Evolutionary conservation across 306 rosid genomes (phyloP), one percentile per base, ranked within the genome.

Genomic region (Rosa chinensis): DNA sequence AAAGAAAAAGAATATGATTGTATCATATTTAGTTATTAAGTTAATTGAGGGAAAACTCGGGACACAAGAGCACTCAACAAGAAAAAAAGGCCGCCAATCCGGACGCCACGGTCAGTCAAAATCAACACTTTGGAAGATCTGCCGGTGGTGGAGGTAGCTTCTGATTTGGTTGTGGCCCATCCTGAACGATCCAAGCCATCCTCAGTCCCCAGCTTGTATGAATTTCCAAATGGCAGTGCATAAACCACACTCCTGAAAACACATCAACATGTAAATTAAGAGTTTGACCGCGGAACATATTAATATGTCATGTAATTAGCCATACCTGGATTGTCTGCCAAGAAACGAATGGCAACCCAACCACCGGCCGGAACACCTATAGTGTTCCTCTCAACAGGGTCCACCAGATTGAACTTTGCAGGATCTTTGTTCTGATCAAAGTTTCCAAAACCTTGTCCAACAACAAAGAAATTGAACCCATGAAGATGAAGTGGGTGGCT

Each of bases 151-250:
- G 94, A 81, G 83, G 94, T 1, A 90, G 62, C 90, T 92, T 93
- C 83, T 92, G 96, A 67, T 90, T 77, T 8, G 92, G 78, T 21
- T 76, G 85, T 6, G 92, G 68, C 59, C 94, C 96, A 28, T 94
- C 93, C 48, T 87, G 72, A 23, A 93, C 97, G 21, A 91, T 76
- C 97, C 98, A 91, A 43, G 91, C 91, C 98, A 93, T 93, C 77
- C 86, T 91, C 42, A 93, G 78, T 42, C 98, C 98, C 97, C 98
- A 92, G 80, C 98, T 94, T 48, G 98, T 92, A 59, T 94, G 98
- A 13, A 94, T 66, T 32, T 94, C 97, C 20, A 93, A 74, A 85
- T 93, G 98, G 77, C 97, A 93, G 82, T 93, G 98, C 98, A 93
- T 93, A 72, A 94, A 82, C 98, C 98, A 92, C 59, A 87, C 91